Base-by-base conservation (phyloP, 768 basidiomycete species). In the Baorangia bicolor region DNA sequence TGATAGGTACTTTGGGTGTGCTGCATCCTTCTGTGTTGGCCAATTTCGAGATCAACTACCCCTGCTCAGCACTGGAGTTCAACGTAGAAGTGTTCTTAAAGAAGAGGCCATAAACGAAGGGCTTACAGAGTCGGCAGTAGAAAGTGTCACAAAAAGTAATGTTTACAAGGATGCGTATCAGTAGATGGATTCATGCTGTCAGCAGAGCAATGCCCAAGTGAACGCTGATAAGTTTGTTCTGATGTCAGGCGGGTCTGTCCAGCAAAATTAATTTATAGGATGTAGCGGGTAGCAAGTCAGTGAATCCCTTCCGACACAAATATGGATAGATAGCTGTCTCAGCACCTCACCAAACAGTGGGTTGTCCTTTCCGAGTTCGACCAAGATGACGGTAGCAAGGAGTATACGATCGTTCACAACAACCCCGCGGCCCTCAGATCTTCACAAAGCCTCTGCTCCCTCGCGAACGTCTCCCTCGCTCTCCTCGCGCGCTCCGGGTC, bases 11-110 rank as follows among this genome's bases (percentile, higher is more conserved):
- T n/a, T 76, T 99, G 55, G 97, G 97, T 28, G 92, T 98, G 63
- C 77, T 99, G 49, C 96, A 99, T 72, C 97, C 97, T 10, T 82
- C 76, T 7, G 97, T 98, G 5, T 77, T 99, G 53, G 84, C 86
- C 64, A 94, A 92, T 67, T 99, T 96, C 73, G 95, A 98, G 72
- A 88, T 98, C 58, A 83, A 82, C 39, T 95, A 91, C 75, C 96
- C 96, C 20, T 98, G 95, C 75, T 98, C 95, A 33, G 88, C 88
- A 8, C 75, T 99, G 53, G 96, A 99, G 78, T 94, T 99, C 72
- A 88, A 87, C 30, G 78, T 98, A 42, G 95, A 98, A 73, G 91
- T 91, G n/a, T 93, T 99, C 81, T 86, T 90, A 77, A 90, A 87
- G 73, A 78, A 58, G 45, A 43, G 47, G 81, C 62, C 45, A 44